Conservation (phyloP, 805 yeast genomes). For the Soucietia sequanensis region DNA sequence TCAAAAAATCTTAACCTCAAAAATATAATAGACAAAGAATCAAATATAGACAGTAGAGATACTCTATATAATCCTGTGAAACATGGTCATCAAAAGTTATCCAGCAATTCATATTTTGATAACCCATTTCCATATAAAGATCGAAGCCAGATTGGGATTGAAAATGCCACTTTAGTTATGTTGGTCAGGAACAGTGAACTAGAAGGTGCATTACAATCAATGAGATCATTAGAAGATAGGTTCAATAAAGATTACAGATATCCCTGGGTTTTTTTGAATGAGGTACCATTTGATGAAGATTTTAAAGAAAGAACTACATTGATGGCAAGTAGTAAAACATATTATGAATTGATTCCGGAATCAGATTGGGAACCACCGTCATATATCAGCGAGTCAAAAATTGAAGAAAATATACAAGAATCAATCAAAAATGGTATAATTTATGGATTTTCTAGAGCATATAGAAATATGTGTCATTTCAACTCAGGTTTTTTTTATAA, state of each 20-base stretch:
- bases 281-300: slow-evolving; percentile 40
- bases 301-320: slow-evolving; percentile 42
- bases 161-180: slow-evolving; percentile 87
- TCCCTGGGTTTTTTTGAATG: slow-evolving; percentile 47
- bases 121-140: slow-evolving; percentile 24
- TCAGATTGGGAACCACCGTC: slow-evolving; percentile 42
- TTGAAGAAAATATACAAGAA: slow-evolving; percentile 22
- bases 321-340: slow-evolving; percentile 44
- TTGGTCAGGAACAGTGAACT: slow-evolving; percentile 81
- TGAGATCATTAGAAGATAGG: slow-evolving; percentile 43
- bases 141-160: slow-evolving; percentile 45
- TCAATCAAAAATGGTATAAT: slow-evolving; percentile 25
- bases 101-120: slow-evolving; percentile 28
- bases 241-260: slow-evolving; percentile 38
- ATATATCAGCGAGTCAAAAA: slow-evolving; percentile 28
- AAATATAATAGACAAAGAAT: no score
- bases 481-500: slow-evolving; percentile 63
- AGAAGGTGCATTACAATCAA: slow-evolving; percentile 58
- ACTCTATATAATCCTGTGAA: slow-evolving; percentile 13
- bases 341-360: slow-evolving; percentile 38
- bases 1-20: no score
- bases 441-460: slow-evolving; percentile 50
- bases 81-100: slow-evolving; percentile 20
- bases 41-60: no score
- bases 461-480: slow-evolving; percentile 71